phyloP scores from a whole-genome alignment of 1,139 yeast species.

The Suhomyces yuchorum region DNA sequence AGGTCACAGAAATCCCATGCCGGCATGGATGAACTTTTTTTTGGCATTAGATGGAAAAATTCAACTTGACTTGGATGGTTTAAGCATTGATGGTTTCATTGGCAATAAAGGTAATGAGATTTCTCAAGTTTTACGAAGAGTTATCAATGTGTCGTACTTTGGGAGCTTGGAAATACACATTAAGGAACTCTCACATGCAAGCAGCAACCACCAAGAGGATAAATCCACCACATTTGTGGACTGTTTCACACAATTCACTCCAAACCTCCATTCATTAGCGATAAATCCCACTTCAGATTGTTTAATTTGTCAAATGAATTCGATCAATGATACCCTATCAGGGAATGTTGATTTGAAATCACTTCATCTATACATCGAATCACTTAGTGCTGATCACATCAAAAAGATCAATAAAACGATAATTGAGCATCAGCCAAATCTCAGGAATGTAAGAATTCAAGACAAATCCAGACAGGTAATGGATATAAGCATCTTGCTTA shows the following conservation, averaged over 20 bases:
- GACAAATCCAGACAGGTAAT: conserved; percentile 17
- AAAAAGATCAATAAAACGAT: conserved; percentile 14
- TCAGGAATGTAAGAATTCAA: conserved; percentile 15
- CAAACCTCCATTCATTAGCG: conserved; percentile 17
- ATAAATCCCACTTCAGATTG: conserved; percentile 23
- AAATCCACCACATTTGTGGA: conserved; percentile 16
- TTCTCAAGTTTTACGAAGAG: conserved; percentile 10
- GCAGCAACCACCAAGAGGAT: conserved; percentile 14
- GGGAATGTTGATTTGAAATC: conserved; percentile 16
- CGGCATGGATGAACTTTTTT: conserved; percentile 23
- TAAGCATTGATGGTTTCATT: conserved; percentile 23
- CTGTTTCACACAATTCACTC: conserved; percentile 17
- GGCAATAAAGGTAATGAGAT: conserved; percentile 15
- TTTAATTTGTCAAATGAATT: conserved; percentile 20
- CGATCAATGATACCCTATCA: conserved; percentile 13
- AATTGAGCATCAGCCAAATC: conserved; percentile 14
- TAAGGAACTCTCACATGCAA: conserved; percentile 21
- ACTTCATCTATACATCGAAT: conserved; percentile 20
- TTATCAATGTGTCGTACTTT: conserved; percentile 14
- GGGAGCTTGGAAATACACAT: conserved; percentile 18
- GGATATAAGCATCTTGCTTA: conserved; percentile 16
- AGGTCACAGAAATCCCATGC: conserved; percentile 7
- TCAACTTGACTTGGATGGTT: conserved; percentile 12
- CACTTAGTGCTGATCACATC: conserved; percentile 17
- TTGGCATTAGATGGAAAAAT: conserved; percentile 8